phyloP scores from a whole-genome alignment of 2,329 filamentous ascomycete species.

The Fonsecaea pugnacius region DNA sequence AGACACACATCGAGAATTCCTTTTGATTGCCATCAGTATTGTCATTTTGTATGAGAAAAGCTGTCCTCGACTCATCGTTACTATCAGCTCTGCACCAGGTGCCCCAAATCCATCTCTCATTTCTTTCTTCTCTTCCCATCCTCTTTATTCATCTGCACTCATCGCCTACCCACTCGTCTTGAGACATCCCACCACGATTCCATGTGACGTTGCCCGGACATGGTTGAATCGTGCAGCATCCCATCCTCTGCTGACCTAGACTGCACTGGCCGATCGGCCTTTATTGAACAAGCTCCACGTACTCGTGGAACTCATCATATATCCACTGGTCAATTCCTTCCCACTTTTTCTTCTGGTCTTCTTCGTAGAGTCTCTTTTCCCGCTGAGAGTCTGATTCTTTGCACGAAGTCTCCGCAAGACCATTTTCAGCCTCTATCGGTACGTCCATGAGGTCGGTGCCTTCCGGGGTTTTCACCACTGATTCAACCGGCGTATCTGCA shows the following conservation, averaged over 20 bases:
- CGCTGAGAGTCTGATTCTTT: constrained; percentile 25
- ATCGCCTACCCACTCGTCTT: not conserved
- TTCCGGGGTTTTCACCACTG: constrained; percentile 4
- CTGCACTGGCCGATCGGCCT: not conserved
- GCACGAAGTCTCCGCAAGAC: not conserved
- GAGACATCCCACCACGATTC: not conserved
- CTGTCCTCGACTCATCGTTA: not conserved
- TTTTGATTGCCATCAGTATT: not conserved
- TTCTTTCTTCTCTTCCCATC: not conserved
- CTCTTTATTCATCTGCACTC: not conserved
- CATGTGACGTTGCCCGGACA: not conserved
- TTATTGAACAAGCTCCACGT: constrained; percentile 46
- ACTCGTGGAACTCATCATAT: constrained; percentile 48
- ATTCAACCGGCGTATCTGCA: constrained; percentile 2
- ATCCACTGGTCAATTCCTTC: constrained; percentile 46
- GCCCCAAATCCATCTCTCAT: not conserved
- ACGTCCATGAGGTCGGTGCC: not conserved
- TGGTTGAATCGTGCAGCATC: not conserved
- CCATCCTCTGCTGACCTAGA: not conserved
- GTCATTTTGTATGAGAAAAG: not conserved
- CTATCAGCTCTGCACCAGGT: not conserved
- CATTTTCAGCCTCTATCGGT: not conserved
- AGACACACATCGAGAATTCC: not conserved
- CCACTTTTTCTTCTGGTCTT: constrained; percentile 40
- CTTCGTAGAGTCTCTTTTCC: constrained; percentile 27